Evolutionary conservation across 768 basidiomycete species (phyloP), one percentile per base, ranked within the genome.

Genomic region (Psilocybe cyanescens): DNA sequence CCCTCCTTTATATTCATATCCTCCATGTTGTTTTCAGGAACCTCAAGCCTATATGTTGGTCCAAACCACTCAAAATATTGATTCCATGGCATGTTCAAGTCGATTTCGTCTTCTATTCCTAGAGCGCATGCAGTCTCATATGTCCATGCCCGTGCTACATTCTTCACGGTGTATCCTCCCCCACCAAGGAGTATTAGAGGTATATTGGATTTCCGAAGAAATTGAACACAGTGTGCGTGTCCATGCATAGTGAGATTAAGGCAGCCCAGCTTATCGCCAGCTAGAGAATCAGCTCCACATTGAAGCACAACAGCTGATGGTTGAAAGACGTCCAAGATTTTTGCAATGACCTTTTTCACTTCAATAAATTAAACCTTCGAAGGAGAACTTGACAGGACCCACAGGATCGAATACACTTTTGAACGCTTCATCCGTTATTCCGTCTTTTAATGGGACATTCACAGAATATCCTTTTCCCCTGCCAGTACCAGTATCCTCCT

Each of bases 21-120:
- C 59, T 98, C 95, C 91, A 97, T 94, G 70, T 99, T 99, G 68
- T 91, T 98, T 65, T 85, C 83, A 24, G 87, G 83, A 1, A 99
- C 96, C 69, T 98, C 96, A 31, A 99, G 79, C 61, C 95, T 83
- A 74, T 96, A 99, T 60, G 95, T 81, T 19, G 97, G 97, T 0
- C 96, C 97, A 71, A 96, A 99, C 89, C 95, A 99, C 72, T 99
- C 97, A 72, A 98, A 93, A 72, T 95, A 97, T 66, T 89, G 86
- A 74, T 88, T 92, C 86, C 88, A 94, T 1, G 92, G 92, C 58
- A 95, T 74, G 66, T 92, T 90, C 28, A 83, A 81, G 70, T 94
- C 89, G 56, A 92, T 88, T 11, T 83, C 83, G 47, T 92, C 79
- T 70, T 95, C 90, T 51, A 91, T 83, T 2, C 94, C 95, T 14